Percentiles rank a stretch among this genome's conserved stretches.
These are phyloP conservation scores for Schizophyllum amplum DNA, from an alignment of 1,284 basidiomycete genomes.

Conservation along the genomic window DNA sequence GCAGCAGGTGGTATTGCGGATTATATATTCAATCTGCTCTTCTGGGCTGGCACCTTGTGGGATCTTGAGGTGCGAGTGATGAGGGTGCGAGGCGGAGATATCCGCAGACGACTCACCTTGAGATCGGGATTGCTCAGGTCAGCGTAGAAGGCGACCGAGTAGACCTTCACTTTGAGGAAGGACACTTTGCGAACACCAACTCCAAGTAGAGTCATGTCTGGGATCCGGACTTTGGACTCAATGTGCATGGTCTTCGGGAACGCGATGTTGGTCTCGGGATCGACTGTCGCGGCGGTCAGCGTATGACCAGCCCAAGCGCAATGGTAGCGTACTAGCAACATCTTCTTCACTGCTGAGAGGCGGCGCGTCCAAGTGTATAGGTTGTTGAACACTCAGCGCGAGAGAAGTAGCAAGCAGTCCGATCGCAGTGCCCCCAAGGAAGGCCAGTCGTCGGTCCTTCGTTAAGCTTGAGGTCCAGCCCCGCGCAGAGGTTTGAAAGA, in stretches of 20 bases:
- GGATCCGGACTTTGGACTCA: conserved; percentile 50
- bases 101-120: conserved; percentile 27
- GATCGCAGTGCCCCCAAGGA: no score
- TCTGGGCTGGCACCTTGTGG: conserved; percentile 41
- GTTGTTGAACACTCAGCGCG: no score
- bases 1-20: conserved; percentile 64
- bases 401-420: no score
- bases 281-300: no score
- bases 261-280: conserved; percentile 14
- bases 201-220: conserved; percentile 65
- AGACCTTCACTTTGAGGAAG: conserved; percentile 77
- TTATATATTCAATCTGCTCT: conserved; percentile 62
- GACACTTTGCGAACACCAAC: conserved; percentile 81
- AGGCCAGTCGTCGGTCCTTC: no score
- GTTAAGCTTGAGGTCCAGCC: no score
- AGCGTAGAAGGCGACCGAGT: conserved; percentile 82
- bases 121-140: conserved; percentile 59
- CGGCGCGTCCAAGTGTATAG: no score
- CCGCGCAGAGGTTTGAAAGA: no score
- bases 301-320: no score
- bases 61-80: conserved; percentile 17
- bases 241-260: conserved; percentile 60
- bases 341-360: no score
- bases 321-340: no score
- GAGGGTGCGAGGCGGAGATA: neutral